Base-by-base conservation (phyloP, 257 asterid genomes). In the Nicotiana obtusifolia region DNA sequence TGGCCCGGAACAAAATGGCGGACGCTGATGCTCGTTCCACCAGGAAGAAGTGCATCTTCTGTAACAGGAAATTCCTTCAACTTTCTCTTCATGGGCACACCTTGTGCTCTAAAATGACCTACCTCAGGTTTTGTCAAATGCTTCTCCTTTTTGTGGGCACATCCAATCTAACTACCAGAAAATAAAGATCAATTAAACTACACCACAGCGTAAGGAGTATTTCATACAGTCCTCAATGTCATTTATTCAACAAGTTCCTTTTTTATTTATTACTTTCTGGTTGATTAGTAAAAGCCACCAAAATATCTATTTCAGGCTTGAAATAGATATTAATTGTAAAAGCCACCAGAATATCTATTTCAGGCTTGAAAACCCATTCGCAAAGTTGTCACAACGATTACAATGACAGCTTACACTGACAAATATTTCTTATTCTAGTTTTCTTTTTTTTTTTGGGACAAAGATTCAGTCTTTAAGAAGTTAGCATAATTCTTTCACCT, bases 1-100 rank as follows among this genome's bases (percentile, higher is more conserved):
- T 95, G 99, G 26, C 97, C 98, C 0, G 99, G 98, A 83, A 95
- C 94, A 77, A 95, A 95, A 89, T 95, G 98, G 64, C 99, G 97
- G 76, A 92, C 99, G 66, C 84, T 90, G 69, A 95, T 86, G 79
- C 90, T 73, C 1, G 97, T 91, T 59, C 99, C 99, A 77, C 92
- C 90, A 1, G 98, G 98, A 80, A 95, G 97, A 82, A 95, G 94
- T 7, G 97, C 99, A 82, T 95, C 99, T 84, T 92, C 97, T 3
- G 96, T 88, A 44, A 95, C 98, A 35, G 98, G 97, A 77, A 94
- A 94, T 88, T 94, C 98, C 89, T 88, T 91, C 81, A 94, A 86
- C 90, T 94, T 94, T 89, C 98, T 88, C 85, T 91, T 94, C 98
- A 94, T 90, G 57, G 98, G 97, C 52, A 94, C 98, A 59, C 97